Evolutionary conservation across 331 rosid genomes (phyloP), one percentile per base, ranked within the genome.

Genomic region (Spiraea crenata): DNA sequence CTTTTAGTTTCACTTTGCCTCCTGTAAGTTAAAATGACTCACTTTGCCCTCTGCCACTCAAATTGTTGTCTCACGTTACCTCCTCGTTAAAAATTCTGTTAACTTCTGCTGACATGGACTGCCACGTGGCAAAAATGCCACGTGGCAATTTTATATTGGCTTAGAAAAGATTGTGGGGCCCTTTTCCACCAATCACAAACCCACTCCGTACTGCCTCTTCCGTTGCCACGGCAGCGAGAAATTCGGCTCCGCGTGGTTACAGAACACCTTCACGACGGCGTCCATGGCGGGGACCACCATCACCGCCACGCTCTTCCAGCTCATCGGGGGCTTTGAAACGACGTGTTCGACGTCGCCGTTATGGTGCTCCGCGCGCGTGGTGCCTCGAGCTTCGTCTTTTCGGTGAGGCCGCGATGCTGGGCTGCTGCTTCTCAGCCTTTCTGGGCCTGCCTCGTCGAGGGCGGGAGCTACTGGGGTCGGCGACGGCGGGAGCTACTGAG

Each of bases 211-310:
- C 57, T 84, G 95, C 56, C 95, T 83, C 83, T 88, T 90, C 77
- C 95, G 70, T 87, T 86, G 96, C 96, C 96, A 88, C 10, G 93
- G 93, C 51, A 88, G 44, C 60, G 96, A 90, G 79, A 88, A 88
- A 65, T 90, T 90, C 45, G 96, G 95, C 69, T 88, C 95, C 13
- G 96, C 82, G 61, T 90, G 96, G 1, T 84, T 92, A 5, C 95
- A 90, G 47, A 86, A 88, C 73, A 90, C 95, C 76, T 88, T 90
- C 54, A 90, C 97, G 58, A 90, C 92, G n/a, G 95, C 83, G 67
- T 88, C 97, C 97, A 90, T 90, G 19, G 85, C 85, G 13, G 92
- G 95, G 76, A 88, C 67, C 77, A 80, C 92, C 70, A 73, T 81
- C 44, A 56, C 87, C 44, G 60, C 87, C 61, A 64, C 86, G 69